phyloP scores from a whole-genome alignment of 495 filamentous ascomycete genomes.

The Podospora appendiculata region DNA sequence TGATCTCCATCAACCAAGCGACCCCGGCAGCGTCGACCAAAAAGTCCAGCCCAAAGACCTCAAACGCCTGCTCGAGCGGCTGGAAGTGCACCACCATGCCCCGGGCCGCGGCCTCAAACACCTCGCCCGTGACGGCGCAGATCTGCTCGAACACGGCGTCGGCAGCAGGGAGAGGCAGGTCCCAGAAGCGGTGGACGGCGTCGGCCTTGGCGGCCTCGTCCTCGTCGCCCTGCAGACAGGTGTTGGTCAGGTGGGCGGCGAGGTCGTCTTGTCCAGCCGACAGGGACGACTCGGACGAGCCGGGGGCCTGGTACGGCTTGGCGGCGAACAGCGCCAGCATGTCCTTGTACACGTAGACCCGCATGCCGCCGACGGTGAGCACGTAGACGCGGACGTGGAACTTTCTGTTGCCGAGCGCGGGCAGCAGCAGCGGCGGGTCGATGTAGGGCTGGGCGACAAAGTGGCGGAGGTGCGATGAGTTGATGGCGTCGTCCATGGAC shows the following conservation, averaged over 20 bases:
- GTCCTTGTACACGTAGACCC: slow-evolving; percentile 77
- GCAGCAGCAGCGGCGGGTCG: slow-evolving; percentile 74
- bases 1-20: slow-evolving; percentile 82
- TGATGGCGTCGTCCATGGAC: slow-evolving; percentile 40
- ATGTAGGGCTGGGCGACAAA: slow-evolving; percentile 97
- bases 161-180: slow-evolving; percentile 35
- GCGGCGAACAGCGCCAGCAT: slow-evolving; percentile 92
- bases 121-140: slow-evolving; percentile 57
- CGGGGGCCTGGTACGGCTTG: slow-evolving; percentile 48
- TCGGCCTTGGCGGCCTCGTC: slow-evolving; percentile 6
- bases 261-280: slow-evolving; percentile 43
- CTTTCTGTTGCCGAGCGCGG: slow-evolving; percentile 57
- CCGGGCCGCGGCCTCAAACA: slow-evolving; percentile 77
- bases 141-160: slow-evolving; percentile 70
- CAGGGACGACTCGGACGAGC: slow-evolving; percentile 4
- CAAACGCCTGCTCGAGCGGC: slow-evolving; percentile 76
- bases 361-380: slow-evolving; percentile 65
- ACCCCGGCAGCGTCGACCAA: slow-evolving; percentile 58
- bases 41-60: slow-evolving; percentile 89
- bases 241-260: slow-evolving; percentile 83
- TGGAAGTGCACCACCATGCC: slow-evolving; percentile 88
- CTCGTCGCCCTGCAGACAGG: slow-evolving; percentile 68
- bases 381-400: slow-evolving; percentile 95
- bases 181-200: slow-evolving; percentile 62
- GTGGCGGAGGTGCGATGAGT: slow-evolving; percentile 87